A percentile compares a stretch with the other conserved stretches of the same genome.
Conservation (phyloP, 768 basidiomycete species). For the Trametes coccinea region DNA sequence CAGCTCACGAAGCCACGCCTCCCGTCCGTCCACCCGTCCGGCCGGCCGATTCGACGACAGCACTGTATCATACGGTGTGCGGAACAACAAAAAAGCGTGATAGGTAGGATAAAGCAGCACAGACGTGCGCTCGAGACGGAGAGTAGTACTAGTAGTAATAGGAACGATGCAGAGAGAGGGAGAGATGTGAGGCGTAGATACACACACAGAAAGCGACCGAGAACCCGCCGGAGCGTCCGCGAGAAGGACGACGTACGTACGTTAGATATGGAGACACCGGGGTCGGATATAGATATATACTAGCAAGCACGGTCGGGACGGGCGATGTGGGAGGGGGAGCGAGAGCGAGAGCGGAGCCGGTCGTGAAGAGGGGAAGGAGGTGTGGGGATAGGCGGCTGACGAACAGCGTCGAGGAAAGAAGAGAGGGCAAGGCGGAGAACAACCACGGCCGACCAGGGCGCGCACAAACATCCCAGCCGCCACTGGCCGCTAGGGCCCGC, state of each 20-base stretch:
- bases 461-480: not conserved
- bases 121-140: not conserved
- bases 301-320: not conserved
- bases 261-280: constrained; percentile 13
- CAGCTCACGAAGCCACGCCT: not conserved
- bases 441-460: not conserved
- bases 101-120: not conserved
- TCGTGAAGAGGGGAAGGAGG: too few relatives aligned
- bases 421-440: not conserved
- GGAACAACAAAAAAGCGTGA: not conserved
- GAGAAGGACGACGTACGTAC: constrained; percentile 8
- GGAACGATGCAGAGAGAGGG: not conserved
- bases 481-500: not conserved
- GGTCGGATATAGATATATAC: constrained; percentile 19
- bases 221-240: constrained; percentile 21
- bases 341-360: not conserved
- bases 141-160: not conserved
- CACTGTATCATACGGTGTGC: not conserved
- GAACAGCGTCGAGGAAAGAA: not conserved
- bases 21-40: not conserved
- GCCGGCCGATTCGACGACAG: not conserved
- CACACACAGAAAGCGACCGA: not conserved
- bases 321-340: not conserved
- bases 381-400: not conserved
- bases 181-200: not conserved